A percentile compares a stretch with the other conserved stretches of the same genome.
Conservation (phyloP, 2,329 filamentous ascomycete species). For the Exserohilum rostratum region DNA sequence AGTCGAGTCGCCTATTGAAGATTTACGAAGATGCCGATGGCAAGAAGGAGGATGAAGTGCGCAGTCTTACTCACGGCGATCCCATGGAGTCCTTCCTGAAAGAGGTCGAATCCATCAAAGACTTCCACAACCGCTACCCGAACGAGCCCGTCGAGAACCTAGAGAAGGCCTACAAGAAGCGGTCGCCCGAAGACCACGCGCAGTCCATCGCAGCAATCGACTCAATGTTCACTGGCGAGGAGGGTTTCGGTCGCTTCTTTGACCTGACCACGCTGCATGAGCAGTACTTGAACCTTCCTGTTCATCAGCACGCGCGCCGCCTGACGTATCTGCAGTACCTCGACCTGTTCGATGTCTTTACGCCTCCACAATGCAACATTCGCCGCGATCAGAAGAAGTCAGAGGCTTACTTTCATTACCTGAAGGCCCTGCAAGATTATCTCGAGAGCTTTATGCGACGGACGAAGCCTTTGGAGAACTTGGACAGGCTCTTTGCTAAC, state of each 20-base stretch:
- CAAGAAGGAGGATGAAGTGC: conserved; percentile 76
- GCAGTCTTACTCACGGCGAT: conserved; percentile 82
- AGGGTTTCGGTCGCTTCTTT: conserved; percentile 90
- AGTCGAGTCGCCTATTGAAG: conserved; percentile 78
- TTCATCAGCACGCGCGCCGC: conserved; percentile 69
- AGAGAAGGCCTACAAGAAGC: conserved; percentile 85
- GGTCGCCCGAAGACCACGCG: conserved; percentile 65
- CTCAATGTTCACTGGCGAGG: conserved; percentile 93
- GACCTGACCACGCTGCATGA: conserved; percentile 87
- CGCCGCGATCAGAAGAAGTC: conserved; percentile 85
- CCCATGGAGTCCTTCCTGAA: conserved; percentile 91
- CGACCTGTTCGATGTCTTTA: conserved; percentile 86
- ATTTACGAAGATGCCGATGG: conserved; percentile 84
- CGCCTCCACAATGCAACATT: conserved; percentile 72
- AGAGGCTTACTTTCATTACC: conserved; percentile 89
- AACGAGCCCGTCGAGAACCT: conserved; percentile 95
- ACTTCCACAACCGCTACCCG: conserved; percentile 88
- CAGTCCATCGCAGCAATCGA: conserved; percentile 75
- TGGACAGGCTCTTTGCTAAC: conserved; percentile 74
- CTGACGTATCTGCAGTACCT: conserved; percentile 92
- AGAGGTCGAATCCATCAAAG: conserved; percentile 78
- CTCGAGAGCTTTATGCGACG: conserved; percentile 86
- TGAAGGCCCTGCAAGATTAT: conserved; percentile 79
- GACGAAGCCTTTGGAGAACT: conserved; percentile 83
- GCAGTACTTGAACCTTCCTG: conserved; percentile 85